These are phyloP conservation scores for Penicillium egyptiacum DNA, from an alignment of 495 filamentous ascomycete species.

Conservation along the genomic window DNA sequence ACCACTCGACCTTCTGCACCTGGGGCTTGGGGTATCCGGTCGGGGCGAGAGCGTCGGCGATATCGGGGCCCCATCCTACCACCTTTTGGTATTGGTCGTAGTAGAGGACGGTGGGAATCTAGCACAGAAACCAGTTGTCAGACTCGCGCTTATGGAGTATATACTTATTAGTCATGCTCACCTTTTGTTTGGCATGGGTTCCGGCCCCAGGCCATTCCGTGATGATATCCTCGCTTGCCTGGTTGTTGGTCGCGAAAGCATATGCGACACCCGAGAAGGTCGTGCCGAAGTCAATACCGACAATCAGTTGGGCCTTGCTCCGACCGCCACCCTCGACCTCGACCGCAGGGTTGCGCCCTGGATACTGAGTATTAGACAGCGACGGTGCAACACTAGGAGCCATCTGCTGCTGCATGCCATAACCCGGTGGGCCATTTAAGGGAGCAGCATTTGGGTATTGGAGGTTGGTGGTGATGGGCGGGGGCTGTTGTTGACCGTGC, in stretches of 20 bases:
- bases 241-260: conserved; percentile 75
- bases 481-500: conserved; percentile 68
- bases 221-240: conserved; percentile 75
- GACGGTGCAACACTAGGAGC: conserved; percentile 44
- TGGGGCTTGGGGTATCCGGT: conserved; percentile 78
- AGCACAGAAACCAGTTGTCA: conserved; percentile 7
- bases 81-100: conserved; percentile 83
- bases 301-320: conserved; percentile 67
- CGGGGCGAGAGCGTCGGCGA: conserved; percentile 73
- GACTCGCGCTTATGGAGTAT: background rate
- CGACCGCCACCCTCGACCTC: conserved; percentile 87
- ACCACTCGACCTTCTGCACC: conserved; percentile 83
- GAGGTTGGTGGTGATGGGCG: conserved; percentile 66
- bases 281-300: conserved; percentile 74
- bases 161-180: conserved; percentile 25
- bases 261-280: conserved; percentile 80
- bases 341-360: conserved; percentile 52
- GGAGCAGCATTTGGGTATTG: conserved; percentile 56
- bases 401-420: conserved; percentile 46
- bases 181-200: conserved; percentile 76
- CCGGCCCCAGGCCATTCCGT: conserved; percentile 79
- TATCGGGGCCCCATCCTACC: conserved; percentile 79
- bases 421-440: conserved; percentile 52
- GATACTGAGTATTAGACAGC: conserved; percentile 46
- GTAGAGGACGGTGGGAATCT: conserved; percentile 81